Percentiles rank a stretch among this genome's conserved stretches.
These are phyloP conservation scores for Elsinoe arachidis DNA, from an alignment of 2,329 filamentous ascomycete species.

Conservation along the genomic window DNA sequence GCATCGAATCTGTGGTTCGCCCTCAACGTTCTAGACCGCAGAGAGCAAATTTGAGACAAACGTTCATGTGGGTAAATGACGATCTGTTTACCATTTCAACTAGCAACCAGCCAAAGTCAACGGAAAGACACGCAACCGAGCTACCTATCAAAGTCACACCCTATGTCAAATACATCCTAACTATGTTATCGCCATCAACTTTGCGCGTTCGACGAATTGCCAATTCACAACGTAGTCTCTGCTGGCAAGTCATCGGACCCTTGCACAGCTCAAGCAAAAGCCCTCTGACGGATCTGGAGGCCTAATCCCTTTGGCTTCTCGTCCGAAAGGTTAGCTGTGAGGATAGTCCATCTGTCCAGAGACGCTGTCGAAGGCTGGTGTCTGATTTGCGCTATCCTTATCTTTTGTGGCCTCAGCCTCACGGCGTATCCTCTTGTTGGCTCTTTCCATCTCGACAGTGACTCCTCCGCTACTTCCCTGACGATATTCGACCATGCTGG, in stretches of 20 bases:
- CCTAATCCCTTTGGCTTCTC: background rate
- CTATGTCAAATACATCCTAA: background rate
- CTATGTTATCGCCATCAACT: background rate
- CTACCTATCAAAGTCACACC: background rate
- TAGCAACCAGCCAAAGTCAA: background rate
- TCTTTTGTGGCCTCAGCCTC: background rate
- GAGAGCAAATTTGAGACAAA: conserved; percentile 7
- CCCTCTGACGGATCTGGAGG: background rate
- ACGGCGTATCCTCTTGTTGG: too few species aligned
- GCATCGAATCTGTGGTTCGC: background rate
- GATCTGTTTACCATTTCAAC: background rate
- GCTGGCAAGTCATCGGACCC: background rate
- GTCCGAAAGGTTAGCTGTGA: background rate
- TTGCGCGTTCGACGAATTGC: too few species aligned
- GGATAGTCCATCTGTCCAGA: background rate
- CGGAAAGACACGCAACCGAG: background rate
- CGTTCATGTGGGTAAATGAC: background rate
- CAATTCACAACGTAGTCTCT: background rate
- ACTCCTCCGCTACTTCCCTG: background rate
- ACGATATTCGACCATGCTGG: background rate
- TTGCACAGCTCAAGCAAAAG: background rate
- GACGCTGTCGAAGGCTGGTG: background rate
- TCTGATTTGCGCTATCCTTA: background rate
- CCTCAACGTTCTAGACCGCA: background rate
- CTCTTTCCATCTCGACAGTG: too few species aligned